Base-by-base conservation (phyloP, 768 basidiomycete species). In the Gloeopeniophorella convolvens region DNA sequence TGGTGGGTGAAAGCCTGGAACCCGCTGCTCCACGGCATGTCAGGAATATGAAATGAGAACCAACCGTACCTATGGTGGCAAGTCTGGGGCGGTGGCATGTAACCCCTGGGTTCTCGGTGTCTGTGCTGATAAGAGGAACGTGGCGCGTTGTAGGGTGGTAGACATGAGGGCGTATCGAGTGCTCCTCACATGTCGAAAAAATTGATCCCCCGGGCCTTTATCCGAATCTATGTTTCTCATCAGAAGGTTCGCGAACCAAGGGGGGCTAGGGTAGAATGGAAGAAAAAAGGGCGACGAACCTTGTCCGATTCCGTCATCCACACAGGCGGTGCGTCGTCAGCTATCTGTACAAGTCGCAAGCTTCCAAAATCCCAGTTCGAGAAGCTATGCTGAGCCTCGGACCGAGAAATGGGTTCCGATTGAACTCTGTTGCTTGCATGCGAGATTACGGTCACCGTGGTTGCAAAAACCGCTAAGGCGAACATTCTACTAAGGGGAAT, bases 221-320 rank as follows among this genome's bases (percentile, higher is more conserved):
- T 76, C 60, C 79, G 70, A 56, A 93, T 85, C 89, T 90, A n/a
- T n/a, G n/a, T n/a, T n/a, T 15, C 30, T 15, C 12, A 20, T 34
- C 21, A 41, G 36, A 7, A 3, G 31, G 33, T 36, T 24, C 6
- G n/a, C n/a, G n/a, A n/a, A n/a, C n/a, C n/a, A n/a, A n/a, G n/a
- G n/a, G n/a, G n/a, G n/a, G n/a, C n/a, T n/a, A n/a, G n/a, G n/a
- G n/a, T n/a, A n/a, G n/a, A n/a, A n/a, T n/a, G n/a, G n/a, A n/a
- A n/a, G n/a, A n/a, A n/a, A 21, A 39, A 21, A 46, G 45, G 46
- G 45, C 37, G 52, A 47, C 10, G 16, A 26, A 85, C 86, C 82
- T 94, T 96, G 59, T 92, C 83, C 15, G 85, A 69, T 66, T 96
- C 92, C 10, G 89, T 79, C 70, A 91, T 84, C 83, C 79, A 85